Conservation (phyloP, 2,329 filamentous ascomycete genomes). For the Penicillium olsonii region DNA sequence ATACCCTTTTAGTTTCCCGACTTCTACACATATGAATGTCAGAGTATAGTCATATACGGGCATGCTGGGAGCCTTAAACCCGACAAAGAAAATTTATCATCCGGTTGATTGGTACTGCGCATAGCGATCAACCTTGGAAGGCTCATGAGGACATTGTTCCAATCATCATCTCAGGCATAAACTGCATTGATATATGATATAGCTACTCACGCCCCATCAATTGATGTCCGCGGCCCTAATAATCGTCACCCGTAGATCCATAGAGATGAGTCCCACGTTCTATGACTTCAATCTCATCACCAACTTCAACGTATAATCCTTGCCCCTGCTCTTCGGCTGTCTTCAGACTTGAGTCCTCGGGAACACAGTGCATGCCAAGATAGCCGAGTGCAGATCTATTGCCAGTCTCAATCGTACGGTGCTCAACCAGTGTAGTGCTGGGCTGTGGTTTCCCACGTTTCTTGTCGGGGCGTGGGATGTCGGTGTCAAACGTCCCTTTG, state of each 20-base stretch:
- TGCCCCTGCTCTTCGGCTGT: conserved; percentile 9
- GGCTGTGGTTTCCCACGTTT: conserved; percentile 24
- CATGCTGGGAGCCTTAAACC: too few relatives aligned
- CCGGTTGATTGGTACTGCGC: too few relatives aligned
- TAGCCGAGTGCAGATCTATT: conserved; percentile 23
- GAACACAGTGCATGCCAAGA: conserved; percentile 27
- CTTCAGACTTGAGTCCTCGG: conserved; percentile 19
- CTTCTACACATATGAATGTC: too few relatives aligned
- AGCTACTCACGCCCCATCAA: too few relatives aligned
- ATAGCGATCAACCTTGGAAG: too few relatives aligned
- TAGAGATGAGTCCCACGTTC: conserved; percentile 22
- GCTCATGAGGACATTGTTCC: too few relatives aligned
- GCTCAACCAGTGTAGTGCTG: conserved; percentile 20
- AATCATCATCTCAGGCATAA: not conserved
- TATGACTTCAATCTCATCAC: conserved; percentile 23
- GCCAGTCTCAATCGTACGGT: conserved; percentile 20
- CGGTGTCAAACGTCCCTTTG: conserved; percentile 19
- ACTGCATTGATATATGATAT: too few relatives aligned
- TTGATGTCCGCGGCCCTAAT: conserved; percentile 8
- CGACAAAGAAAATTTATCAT: too few relatives aligned
- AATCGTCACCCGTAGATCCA: conserved; percentile 22
- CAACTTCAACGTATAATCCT: conserved; percentile 21
- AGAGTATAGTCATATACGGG: too few relatives aligned
- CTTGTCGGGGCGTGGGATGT: conserved; percentile 16
- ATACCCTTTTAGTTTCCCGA: not conserved